Base-by-base conservation (phyloP, 768 basidiomycete genomes). In the Boletus bicolor region DNA sequence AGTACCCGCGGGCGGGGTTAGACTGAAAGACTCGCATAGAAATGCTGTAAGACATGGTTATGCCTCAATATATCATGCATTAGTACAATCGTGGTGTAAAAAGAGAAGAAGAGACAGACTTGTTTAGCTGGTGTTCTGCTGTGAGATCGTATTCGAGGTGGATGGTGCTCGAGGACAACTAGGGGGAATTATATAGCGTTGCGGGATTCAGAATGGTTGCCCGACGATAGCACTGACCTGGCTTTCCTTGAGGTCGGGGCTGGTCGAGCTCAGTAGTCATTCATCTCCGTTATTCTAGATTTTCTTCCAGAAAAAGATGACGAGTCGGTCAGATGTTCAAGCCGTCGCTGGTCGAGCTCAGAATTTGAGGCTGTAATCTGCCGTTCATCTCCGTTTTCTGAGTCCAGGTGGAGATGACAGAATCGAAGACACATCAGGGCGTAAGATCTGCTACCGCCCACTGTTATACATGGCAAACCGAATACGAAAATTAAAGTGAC, bases 11-110 rank as follows among this genome's bases (percentile, higher is more conserved):
- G 8, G 1, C 15, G 7, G 53, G 55, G 50, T 57, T 49, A 5
- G 9, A 34, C 26, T 61, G 59, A 39, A 28, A 61, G 43, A 58
- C 0, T 11, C 21, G 26, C 21, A 24, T 24, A 24, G 21, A 49
- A 5, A 62, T 49, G 8, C 0, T 35, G 44, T 62, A 61, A 30
- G 60, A 50, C 60, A 62, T 62, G 46, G 1, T 32, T 26, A 58
- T 28, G 9, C 10, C 30, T 34, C 19, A 12, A 17, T 14, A 26
- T 7, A 0, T 5, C 10, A 7, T 0, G 41, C 8, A 7, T 54
- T 45, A 59, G 57, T 35, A 36, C 1, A 7, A 9, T 26, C 14
- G 26, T 7, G 7, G 14, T 11, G 21, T 15, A 44, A 7, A 34
- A 24, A 32, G 3, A 12, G 9, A 43, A 21, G 30, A 28, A 43